Conservation (phyloP, 2,329 filamentous ascomycete species). For the Claviceps pusilla region DNA sequence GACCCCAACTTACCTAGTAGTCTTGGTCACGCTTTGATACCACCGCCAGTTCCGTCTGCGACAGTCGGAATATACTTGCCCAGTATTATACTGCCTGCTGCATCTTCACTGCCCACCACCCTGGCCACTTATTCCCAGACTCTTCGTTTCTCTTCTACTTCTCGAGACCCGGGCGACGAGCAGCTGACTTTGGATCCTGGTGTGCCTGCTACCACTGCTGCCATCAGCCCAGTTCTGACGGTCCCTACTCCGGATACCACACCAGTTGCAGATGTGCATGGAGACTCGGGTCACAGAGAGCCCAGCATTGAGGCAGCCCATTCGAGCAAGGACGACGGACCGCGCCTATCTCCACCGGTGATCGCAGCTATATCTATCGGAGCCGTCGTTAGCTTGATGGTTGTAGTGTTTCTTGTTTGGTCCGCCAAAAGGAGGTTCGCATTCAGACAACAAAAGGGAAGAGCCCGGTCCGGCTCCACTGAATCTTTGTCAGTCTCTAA, state of each 20-base stretch:
- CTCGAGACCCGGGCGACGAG: neutral
- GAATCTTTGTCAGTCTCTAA: conserved; percentile 10
- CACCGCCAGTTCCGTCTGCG: neutral
- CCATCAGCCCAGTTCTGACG: neutral
- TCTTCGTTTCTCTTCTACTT: neutral
- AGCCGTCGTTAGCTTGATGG: conserved; percentile 24
- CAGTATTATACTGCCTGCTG: neutral
- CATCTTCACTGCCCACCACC: neutral
- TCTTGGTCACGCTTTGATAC: neutral
- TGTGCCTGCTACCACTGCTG: neutral
- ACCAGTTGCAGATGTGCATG: neutral
- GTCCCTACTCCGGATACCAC: neutral
- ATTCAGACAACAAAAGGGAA: neutral
- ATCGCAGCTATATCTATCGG: conserved; percentile 39
- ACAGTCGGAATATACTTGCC: neutral
- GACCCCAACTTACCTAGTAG: neutral
- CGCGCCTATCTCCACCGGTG: conserved; percentile 14
- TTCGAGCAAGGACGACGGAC: neutral
- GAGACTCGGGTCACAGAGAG: neutral
- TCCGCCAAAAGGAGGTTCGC: conserved; percentile 25
- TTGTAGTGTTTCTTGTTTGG: conserved; percentile 36
- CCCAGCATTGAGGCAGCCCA: neutral
- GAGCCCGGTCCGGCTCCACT: conserved; percentile 12
- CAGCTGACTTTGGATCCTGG: neutral
- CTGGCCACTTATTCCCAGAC: neutral